Base-by-base conservation (phyloP, 1,284 basidiomycete species). In the Tremellales sp. region DNA sequence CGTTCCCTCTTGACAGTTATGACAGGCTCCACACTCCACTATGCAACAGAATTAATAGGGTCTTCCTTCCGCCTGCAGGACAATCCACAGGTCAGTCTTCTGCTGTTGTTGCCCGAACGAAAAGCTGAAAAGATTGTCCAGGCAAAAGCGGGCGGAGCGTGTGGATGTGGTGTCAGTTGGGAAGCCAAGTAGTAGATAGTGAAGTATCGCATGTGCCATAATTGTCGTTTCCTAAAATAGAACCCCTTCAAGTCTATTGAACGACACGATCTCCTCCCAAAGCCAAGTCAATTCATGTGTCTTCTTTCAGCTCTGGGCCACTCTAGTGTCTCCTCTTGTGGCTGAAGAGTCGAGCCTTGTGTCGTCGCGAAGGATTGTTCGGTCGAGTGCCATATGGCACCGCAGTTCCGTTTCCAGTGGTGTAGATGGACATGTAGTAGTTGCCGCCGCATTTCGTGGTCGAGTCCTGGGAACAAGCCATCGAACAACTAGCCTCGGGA, bases 41-140 rank as follows among this genome's bases (percentile, higher is more conserved):
- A 76, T 56, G 77, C 77, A n/a, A 79, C 78, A 1, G 78, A 80
- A 53, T 67, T 80, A 31, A 80, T 80, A 37, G 78, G 78, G 3
- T 74, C 71, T 16, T 74, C 74, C n/a, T 80, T 80, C 60, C 60
- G 74, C 31, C 66, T 80, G 47, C 57, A 71, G 29, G 67, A 77
- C 53, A 80, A 79, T 51, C 78, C 78, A n/a, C 76, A 78, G 51
- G n/a, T n/a, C n/a, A n/a, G n/a, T n/a, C n/a, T n/a, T n/a, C n/a
- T n/a, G n/a, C n/a, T n/a, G n/a, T n/a, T n/a, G n/a, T n/a, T n/a
- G n/a, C n/a, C n/a, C n/a, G n/a, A n/a, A n/a, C n/a, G n/a, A n/a
- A n/a, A n/a, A n/a, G n/a, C n/a, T n/a, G n/a, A n/a, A n/a, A n/a
- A n/a, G n/a, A n/a, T n/a, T n/a, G n/a, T n/a, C n/a, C 54, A 58